Evolutionary conservation across 2,329 filamentous ascomycete genomes (phyloP).

Genomic region (Chaetothyriales sp.): DNA sequence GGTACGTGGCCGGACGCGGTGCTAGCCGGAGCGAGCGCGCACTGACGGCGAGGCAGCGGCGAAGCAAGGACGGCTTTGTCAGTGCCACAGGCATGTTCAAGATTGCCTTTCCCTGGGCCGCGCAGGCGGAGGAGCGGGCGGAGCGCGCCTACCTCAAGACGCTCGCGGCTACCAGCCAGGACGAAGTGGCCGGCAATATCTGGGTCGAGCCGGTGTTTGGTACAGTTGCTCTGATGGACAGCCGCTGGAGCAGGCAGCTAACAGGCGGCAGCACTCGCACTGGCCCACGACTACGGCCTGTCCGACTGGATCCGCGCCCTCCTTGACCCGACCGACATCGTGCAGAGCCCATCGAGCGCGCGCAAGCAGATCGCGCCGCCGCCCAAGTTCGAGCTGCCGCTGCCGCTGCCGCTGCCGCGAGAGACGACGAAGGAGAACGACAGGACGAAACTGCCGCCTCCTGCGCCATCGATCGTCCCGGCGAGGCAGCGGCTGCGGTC

Average conservation of each 20-base stretch:
- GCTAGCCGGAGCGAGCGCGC: background rate
- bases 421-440: slow-evolving; percentile 25
- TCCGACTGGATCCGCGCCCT: slow-evolving; percentile 81
- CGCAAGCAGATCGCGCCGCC: slow-evolving; percentile 75
- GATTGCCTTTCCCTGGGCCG: slow-evolving; percentile 53
- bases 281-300: slow-evolving; percentile 81
- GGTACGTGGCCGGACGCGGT: slow-evolving; percentile 32
- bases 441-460: slow-evolving; percentile 14
- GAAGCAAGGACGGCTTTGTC: slow-evolving; percentile 52
- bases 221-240: slow-evolving; percentile 23
- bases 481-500: slow-evolving; percentile 39
- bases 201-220: slow-evolving; percentile 76
- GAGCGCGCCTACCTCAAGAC: slow-evolving; percentile 68
- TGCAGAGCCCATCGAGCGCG: slow-evolving; percentile 50
- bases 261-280: slow-evolving; percentile 50
- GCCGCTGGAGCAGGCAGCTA: slow-evolving; percentile 1
- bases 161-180: slow-evolving; percentile 60
- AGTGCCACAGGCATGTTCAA: slow-evolving; percentile 60
- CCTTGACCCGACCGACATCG: slow-evolving; percentile 73
- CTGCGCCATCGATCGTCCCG: slow-evolving; percentile 5
- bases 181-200: slow-evolving; percentile 91
- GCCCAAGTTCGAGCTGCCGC: slow-evolving; percentile 57
- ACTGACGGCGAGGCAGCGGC: slow-evolving; percentile 32
- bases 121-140: slow-evolving; percentile 42
- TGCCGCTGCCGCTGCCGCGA: slow-evolving; percentile 36